Percentiles rank a stretch among this genome's conserved stretches.
These are phyloP conservation scores for Spergularia marina DNA, from an alignment of 148 eudicot genomes.

Conservation along the genomic window DNA sequence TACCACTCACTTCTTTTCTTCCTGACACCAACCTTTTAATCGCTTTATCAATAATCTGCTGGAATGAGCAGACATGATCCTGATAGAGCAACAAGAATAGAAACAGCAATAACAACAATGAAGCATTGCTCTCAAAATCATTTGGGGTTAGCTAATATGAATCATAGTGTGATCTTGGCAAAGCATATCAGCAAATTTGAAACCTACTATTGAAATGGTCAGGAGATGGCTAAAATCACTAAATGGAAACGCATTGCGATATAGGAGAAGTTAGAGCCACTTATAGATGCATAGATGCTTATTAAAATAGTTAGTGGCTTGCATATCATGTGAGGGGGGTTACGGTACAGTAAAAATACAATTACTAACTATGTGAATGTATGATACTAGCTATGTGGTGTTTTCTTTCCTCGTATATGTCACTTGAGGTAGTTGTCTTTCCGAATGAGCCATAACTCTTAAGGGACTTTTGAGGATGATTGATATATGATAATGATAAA, in stretches of 20 bases:
- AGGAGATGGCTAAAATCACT: background rate
- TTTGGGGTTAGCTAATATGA: no score
- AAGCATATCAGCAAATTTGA: background rate
- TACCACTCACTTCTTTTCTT: background rate
- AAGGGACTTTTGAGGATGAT: background rate
- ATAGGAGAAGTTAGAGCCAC: background rate
- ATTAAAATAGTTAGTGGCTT: background rate
- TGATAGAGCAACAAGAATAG: no score
- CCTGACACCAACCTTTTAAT: background rate
- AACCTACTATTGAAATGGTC: background rate
- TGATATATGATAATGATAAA: no score
- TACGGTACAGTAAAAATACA: background rate
- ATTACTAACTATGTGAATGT: no score
- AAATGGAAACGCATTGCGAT: background rate
- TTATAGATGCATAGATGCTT: background rate
- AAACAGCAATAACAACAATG: no score
- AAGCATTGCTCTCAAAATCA: no score
- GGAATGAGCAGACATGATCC: no score
- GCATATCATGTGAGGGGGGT: background rate
- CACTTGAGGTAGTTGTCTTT: background rate
- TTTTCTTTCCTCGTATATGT: background rate
- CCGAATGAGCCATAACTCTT: background rate
- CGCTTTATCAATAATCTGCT: no score
- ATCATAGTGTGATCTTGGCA: background rate
- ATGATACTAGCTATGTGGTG: background rate